These are phyloP conservation scores for Candida tetrigidarum DNA, from an alignment of 1,139 yeast genomes.

Conservation along the genomic window DNA sequence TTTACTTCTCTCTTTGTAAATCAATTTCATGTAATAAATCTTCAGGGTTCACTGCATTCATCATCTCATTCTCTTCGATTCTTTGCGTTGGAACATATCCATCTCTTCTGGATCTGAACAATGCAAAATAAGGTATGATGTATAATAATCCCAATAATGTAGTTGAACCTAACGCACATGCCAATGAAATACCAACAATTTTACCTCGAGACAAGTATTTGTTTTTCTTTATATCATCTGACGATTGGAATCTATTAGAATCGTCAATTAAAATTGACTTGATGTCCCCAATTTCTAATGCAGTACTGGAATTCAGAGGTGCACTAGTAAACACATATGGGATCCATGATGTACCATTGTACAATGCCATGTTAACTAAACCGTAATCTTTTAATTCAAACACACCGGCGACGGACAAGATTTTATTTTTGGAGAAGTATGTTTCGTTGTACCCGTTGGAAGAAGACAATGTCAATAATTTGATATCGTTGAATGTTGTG, in stretches of 20 bases:
- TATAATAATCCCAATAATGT: slow-evolving; percentile 67
- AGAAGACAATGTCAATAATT: slow-evolving; percentile 39
- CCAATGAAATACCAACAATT: slow-evolving; percentile 86
- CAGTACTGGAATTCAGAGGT: slow-evolving; percentile 13
- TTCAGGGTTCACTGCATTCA: slow-evolving; percentile 66
- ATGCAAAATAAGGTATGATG: slow-evolving; percentile 54
- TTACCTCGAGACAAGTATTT: slow-evolving; percentile 57
- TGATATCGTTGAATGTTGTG: slow-evolving; percentile 44
- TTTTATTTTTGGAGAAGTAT: slow-evolving; percentile 46
- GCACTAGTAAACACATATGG: slow-evolving; percentile 57
- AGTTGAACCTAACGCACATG: slow-evolving; percentile 84
- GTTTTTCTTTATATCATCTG: slow-evolving; percentile 32
- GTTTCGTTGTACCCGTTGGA: slow-evolving; percentile 31
- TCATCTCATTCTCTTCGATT: slow-evolving; percentile 70
- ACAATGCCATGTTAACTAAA: slow-evolving; percentile 66
- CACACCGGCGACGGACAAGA: slow-evolving; percentile 66
- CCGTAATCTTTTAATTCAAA: slow-evolving; percentile 60
- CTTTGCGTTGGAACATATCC: slow-evolving; percentile 31
- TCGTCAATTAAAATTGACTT: slow-evolving; percentile 42
- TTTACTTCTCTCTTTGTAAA: slow-evolving; percentile 35
- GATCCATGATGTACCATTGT: slow-evolving; percentile 70
- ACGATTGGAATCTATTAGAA: slow-evolving; percentile 40
- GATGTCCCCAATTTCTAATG: slow-evolving; percentile 31
- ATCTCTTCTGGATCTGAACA: slow-evolving; percentile 49
- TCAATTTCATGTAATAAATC: slow-evolving; percentile 65